Evolutionary conservation across 2,329 filamentous ascomycete species (phyloP), one percentile per base, ranked within the genome.

Genomic region (Penicillium sp.): DNA sequence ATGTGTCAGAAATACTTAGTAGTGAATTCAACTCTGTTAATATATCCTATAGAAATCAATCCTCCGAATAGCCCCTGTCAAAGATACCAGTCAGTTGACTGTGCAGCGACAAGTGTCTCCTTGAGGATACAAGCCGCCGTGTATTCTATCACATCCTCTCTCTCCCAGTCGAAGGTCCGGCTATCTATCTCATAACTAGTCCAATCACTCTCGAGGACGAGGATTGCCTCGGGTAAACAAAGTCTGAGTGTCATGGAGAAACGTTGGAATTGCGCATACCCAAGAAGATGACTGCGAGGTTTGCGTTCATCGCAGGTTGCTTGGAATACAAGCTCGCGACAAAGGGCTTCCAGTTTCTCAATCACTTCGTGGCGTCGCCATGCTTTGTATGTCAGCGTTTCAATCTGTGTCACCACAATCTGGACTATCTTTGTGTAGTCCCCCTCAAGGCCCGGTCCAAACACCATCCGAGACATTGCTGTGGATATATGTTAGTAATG

Each of bases 31-130:
- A 41, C 1, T 2, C 7, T 1, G 8, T 15, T 3, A 29, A 27
- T 23, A 23, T 4, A 9, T 4, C 8, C 1, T 17, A 10, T 10
- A n/a, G 7, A 1, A 48, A 12, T 39, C 5, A 4, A 29, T 15
- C 9, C 15, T 19, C 38, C n/a, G 0, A 23, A 4, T 1, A 25
- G 6, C 9, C 1, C 21, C 4, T 1, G 1, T 53, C 41, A 53
- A 19, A 35, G 23, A 29, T 53, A 53, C 50, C 50, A 53, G 29
- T 45, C 50, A 19, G 29, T 53, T 17, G 50, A 36, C 10, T 21
- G 50, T 9, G 39, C 50, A 1, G 31, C 50, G 8, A 8, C 8
- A 1, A 53, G 39, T 17, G 41, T n/a, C 7, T 47, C 23, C 12
- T 29, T 36, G 6, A 53, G 39, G 2, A 36, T 12, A 36, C 15